phyloP scores from a whole-genome alignment of 179 eudicot genomes.

The Spinacia oleracea region DNA sequence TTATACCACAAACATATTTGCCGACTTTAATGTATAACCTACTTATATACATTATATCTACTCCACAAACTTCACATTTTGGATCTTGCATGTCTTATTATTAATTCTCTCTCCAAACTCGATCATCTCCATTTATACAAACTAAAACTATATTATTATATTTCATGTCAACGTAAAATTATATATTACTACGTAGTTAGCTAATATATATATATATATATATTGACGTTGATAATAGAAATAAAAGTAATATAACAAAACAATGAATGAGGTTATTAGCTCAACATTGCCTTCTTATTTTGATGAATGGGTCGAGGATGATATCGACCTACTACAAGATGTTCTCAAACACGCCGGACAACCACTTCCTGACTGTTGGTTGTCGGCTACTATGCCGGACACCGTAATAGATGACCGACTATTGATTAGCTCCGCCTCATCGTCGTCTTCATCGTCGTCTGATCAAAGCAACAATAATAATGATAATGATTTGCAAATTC shows the following conservation, averaged over 20 bases:
- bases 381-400: neutral
- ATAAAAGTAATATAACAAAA: no score
- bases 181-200: no score
- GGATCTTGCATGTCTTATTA: neutral
- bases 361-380: neutral
- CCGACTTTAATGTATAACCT: neutral
- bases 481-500: no score
- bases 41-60: neutral
- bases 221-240: neutral
- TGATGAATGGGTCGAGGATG: neutral
- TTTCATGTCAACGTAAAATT: neutral
- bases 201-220: no score
- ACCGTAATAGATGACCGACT: neutral
- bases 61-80: conserved; percentile 1
- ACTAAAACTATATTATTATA: neutral
- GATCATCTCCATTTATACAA: neutral
- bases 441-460: neutral
- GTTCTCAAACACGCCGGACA: neutral
- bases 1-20: neutral
- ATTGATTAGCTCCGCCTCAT: neutral
- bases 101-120: neutral
- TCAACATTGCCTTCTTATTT: neutral
- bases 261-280: neutral
- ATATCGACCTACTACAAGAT: neutral
- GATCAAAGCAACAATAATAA: neutral